Percentiles rank a stretch among this genome's conserved stretches.
Conservation (phyloP, 192 early-diverging fungal genomes). For the Backusella luteola region DNA sequence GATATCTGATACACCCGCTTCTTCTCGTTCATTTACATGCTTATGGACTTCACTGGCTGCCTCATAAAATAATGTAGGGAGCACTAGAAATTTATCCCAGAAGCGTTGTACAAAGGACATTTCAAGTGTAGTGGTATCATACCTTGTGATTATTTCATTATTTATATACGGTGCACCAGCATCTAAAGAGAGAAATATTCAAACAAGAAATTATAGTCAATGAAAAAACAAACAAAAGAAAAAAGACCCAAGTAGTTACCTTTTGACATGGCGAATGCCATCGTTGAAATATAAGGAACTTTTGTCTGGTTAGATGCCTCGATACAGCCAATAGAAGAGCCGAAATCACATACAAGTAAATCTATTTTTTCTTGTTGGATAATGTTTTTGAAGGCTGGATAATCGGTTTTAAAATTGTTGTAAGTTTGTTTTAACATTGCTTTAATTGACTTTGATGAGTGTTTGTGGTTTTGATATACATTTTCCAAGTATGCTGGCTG, state of each 20-base stretch:
- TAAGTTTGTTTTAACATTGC: not conserved
- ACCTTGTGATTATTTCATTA: not conserved
- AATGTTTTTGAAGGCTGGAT: not conserved
- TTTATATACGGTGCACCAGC: slow-evolving; percentile 1
- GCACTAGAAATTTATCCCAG: not conserved
- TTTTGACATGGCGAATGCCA: not conserved
- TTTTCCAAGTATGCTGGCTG: not conserved
- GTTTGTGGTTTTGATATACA: not conserved
- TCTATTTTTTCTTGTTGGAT: not conserved
- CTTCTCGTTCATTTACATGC: not conserved
- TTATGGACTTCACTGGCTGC: not conserved
- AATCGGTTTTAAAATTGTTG: not conserved
- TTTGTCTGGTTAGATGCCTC: not conserved
- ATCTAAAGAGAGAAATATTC: not conserved
- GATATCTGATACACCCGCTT: not conserved
- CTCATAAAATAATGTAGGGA: not conserved
- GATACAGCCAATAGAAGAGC: not conserved
- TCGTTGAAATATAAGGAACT: not conserved
- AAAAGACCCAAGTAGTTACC: not conserved
- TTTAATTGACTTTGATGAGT: not conserved
- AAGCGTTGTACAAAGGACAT: not conserved
- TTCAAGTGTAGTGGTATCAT: not conserved
- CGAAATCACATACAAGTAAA: slow-evolving; percentile 2
- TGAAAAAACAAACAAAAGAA: not conserved
- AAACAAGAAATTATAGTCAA: not conserved